phyloP scores from a whole-genome alignment of 2,329 filamentous ascomycete genomes.

The Pseudogymnoascus sp. region DNA sequence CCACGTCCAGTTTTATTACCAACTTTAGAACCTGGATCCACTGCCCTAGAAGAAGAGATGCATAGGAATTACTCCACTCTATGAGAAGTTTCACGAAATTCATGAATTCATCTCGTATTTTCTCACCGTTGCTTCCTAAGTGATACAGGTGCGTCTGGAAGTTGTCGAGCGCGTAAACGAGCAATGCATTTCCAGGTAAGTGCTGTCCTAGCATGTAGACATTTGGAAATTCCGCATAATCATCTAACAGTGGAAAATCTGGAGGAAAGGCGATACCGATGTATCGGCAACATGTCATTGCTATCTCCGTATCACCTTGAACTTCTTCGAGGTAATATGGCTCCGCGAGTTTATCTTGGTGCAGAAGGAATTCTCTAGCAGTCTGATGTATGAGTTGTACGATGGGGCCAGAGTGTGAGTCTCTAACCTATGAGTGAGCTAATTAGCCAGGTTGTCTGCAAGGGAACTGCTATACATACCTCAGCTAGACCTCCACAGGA shows the following conservation, averaged over 20 bases:
- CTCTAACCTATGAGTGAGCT: not conserved
- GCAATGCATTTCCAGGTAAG: not conserved
- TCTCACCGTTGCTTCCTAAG: not conserved
- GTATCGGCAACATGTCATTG: not conserved
- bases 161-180: not conserved
- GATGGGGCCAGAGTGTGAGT: not conserved
- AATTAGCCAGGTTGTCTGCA: not conserved
- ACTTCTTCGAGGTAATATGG: not conserved
- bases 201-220: not conserved
- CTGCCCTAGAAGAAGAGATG: not conserved
- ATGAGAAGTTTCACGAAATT: not conserved
- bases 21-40: not conserved
- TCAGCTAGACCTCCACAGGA: not conserved
- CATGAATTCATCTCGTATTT: not conserved
- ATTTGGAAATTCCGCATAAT: not conserved
- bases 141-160: not conserved
- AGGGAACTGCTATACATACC: not conserved
- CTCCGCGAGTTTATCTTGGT: not conserved
- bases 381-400: constrained; percentile 12
- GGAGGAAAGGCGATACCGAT: not conserved
- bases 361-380: constrained; percentile 8
- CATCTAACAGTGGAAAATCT: not conserved
- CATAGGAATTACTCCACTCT: not conserved
- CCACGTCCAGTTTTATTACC: not conserved
- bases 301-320: not conserved